These are phyloP conservation scores for Erodium texanum DNA, from an alignment of 441 rosid species.

Conservation along the genomic window DNA sequence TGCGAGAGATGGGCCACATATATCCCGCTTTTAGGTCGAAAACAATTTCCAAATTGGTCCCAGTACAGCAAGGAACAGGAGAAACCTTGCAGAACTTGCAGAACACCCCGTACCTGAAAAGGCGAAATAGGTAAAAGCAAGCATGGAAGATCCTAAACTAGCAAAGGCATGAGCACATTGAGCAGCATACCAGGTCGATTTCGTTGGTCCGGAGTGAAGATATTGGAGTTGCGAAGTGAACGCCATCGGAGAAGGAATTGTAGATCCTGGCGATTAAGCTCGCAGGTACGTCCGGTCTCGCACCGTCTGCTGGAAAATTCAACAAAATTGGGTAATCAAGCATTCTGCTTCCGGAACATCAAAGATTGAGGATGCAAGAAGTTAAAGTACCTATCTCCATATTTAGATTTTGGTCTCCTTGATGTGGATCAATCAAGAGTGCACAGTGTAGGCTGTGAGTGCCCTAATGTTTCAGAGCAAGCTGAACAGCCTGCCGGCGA, in stretches of 20 bases:
- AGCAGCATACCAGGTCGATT: constrained; percentile 54
- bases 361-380: not conserved
- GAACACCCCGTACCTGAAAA: constrained; percentile 44
- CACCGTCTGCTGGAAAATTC: not conserved
- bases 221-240: constrained; percentile 40
- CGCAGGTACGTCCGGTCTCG: not conserved
- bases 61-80: constrained; percentile 53
- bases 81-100: constrained; percentile 73
- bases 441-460: not conserved
- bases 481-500: not conserved
- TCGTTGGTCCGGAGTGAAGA: constrained; percentile 49
- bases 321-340: not conserved
- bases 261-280: constrained; percentile 30
- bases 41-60: constrained; percentile 40
- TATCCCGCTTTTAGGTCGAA: constrained; percentile 41
- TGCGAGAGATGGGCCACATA: constrained; percentile 66
- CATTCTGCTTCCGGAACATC: not conserved
- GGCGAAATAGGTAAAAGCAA: not conserved
- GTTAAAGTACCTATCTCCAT: not conserved
- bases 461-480: too few relatives aligned
- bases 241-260: constrained; percentile 29
- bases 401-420: too few relatives aligned
- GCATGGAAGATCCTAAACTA: not conserved
- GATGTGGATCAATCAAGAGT: not conserved
- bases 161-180: not conserved